phyloP scores from a whole-genome alignment of 495 filamentous ascomycete species.

The Hypoxylon rickii region DNA sequence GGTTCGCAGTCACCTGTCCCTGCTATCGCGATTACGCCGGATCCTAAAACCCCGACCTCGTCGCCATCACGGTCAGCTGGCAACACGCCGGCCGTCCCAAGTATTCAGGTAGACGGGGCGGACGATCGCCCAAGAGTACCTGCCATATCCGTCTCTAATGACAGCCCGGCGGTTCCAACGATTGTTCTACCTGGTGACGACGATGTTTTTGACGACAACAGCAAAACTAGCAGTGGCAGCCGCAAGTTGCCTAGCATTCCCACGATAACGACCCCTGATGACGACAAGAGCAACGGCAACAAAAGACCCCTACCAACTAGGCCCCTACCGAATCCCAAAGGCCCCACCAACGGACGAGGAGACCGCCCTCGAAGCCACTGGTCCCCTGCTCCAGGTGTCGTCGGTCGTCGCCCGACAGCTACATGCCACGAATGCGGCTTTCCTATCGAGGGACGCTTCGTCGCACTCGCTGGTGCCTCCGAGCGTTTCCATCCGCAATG shows the following conservation, averaged over 20 bases:
- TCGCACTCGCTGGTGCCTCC: constrained; percentile 69
- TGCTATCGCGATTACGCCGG: constrained; percentile 64
- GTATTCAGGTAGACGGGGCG: constrained; percentile 46
- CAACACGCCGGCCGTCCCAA: constrained; percentile 42
- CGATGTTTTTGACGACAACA: constrained; percentile 9
- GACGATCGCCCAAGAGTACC: constrained; percentile 39
- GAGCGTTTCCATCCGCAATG: constrained; percentile 91
- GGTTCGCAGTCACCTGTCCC: constrained; percentile 51
- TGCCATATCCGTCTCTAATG: constrained; percentile 33
- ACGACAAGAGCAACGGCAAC: constrained; percentile 39
- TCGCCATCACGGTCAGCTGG: constrained; percentile 30
- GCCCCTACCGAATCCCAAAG: constrained; percentile 47
- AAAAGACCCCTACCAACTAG: constrained; percentile 37
- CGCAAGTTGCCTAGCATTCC: constrained; percentile 46
- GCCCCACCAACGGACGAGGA: constrained; percentile 40
- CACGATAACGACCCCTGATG: constrained; percentile 49
- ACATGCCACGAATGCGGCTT: constrained; percentile 82
- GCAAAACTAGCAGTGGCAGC: not conserved
- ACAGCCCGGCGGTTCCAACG: constrained; percentile 41
- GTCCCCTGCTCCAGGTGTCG: constrained; percentile 46
- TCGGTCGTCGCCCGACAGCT: constrained; percentile 68
- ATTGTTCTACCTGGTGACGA: constrained; percentile 52
- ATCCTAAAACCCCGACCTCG: constrained; percentile 43
- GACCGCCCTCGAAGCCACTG: constrained; percentile 50
- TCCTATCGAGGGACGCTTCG: constrained; percentile 86